Percentiles rank a stretch among this genome's conserved stretches.
Evolutionary conservation across 2,329 filamentous ascomycete genomes (phyloP).

Genomic region (Spiromastix sp.): DNA sequence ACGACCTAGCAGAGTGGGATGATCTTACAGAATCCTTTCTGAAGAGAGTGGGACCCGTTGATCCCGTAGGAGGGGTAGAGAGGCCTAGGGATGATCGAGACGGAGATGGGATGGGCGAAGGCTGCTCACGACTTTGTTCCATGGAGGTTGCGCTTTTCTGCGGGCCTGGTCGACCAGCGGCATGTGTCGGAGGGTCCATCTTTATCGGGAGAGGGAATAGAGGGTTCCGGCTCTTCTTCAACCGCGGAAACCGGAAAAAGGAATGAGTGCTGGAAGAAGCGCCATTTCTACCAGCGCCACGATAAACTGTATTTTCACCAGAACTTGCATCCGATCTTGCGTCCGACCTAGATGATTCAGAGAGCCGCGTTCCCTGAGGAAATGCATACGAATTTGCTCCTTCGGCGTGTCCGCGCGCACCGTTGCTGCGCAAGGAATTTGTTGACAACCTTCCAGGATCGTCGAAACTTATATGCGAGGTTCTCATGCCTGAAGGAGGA

Average conservation of each 20-base stretch:
- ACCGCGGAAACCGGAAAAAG: constrained; percentile 71
- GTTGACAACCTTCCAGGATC: constrained; percentile 45
- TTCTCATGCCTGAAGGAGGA: constrained; percentile 21
- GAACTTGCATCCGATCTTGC: constrained; percentile 81
- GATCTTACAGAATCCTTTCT: constrained; percentile 54
- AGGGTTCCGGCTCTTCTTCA: constrained; percentile 63
- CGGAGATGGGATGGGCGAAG: constrained; percentile 37
- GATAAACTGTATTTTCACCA: constrained; percentile 52
- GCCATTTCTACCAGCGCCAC: constrained; percentile 52
- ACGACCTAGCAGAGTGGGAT: constrained; percentile 53
- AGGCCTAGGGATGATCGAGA: constrained; percentile 43
- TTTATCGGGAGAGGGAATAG: constrained; percentile 86
- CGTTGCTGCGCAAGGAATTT: constrained; percentile 35
- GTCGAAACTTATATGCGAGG: constrained; percentile 48
- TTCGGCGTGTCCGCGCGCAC: constrained; percentile 50
- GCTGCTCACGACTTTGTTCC: constrained; percentile 21
- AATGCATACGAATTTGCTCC: constrained; percentile 53
- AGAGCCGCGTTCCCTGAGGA: constrained; percentile 55
- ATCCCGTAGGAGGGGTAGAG: constrained; percentile 36
- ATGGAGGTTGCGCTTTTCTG: constrained; percentile 18
- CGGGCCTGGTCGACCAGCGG: constrained; percentile 12
- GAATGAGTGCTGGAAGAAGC: constrained; percentile 54
- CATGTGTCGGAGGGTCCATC: constrained; percentile 38
- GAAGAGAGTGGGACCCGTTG: constrained; percentile 36
- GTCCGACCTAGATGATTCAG: constrained; percentile 85